Base-by-base conservation (phyloP, 2,329 filamentous ascomycete species). In the Fusarium subtropicale region DNA sequence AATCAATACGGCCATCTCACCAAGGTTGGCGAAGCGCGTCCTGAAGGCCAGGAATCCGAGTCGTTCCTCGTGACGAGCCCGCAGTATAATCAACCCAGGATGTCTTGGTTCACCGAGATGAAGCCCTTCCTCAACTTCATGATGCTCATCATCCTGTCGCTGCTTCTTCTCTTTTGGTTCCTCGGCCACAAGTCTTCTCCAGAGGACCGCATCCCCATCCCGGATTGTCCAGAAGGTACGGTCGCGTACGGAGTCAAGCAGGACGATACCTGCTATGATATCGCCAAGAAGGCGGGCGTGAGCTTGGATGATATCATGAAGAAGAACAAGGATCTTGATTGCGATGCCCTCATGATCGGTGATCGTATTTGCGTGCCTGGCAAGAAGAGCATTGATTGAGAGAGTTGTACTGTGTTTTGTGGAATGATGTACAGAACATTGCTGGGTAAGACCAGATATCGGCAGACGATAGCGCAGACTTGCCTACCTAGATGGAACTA, bases 61-160 rank as follows among this genome's bases (percentile, higher is more conserved):
- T 74, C 78, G 15, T 81, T 79, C 60, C 72, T 81, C 26, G 54
- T 66, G 20, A 60, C 71, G 9, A 60, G 64, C 28, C 53, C 69
- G 34, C 56, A 60, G 52, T 51, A 51, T 3, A 20, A 63, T 47
- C 30, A 45, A 0, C 71, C 66, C 68, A 78, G 75, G 39, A 77
- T 78, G 33, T 84, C 86, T 8, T 85, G 86, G 82, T 81, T 86
- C 31, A 80, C 82, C 34, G 83, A 86, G 62, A 78, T 86, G 78
- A 82, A 81, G 78, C 84, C 84, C n/a, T 78, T 89, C 67, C 79
- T 89, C 72, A 88, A 88, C 73, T 89, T 88, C 76, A 86, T 85
- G 56, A 76, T 88, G 64, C 75, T 89, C 36, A 80, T 87, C 55
- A 79, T 85, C 6, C 71, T 87, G 18, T 84, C 82, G 62, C 75